A percentile compares a stretch with the other conserved stretches of the same genome.
phyloP scores from a whole-genome alignment of 805 yeast species.

The Pichia gijzeniarum region DNA sequence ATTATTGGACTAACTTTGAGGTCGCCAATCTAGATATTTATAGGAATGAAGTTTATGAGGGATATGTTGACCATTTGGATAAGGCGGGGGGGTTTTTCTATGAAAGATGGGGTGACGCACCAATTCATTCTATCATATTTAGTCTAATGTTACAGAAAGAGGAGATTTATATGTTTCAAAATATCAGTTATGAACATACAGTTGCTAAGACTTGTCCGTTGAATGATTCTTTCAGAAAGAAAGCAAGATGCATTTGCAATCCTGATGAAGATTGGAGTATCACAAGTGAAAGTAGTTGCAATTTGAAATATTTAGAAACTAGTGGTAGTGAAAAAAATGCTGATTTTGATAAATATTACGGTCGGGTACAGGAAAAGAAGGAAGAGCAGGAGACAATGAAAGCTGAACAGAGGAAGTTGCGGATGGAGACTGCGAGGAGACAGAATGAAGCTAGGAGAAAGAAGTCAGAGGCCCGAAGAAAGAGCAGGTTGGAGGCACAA shows the following conservation, averaged over 20 bases:
- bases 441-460: conserved; percentile 8
- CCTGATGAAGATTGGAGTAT: conserved; percentile 66
- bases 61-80: conserved; percentile 60
- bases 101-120: conserved; percentile 87
- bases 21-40: conserved; percentile 63
- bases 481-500: conserved; percentile 1
- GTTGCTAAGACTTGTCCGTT: conserved; percentile 80
- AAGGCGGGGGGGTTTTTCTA: conserved; percentile 71
- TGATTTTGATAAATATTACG: conserved; percentile 22
- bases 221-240: conserved; percentile 45
- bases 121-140: conserved; percentile 42
- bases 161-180: conserved; percentile 69
- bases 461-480: conserved; percentile 10
- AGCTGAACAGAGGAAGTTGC: conserved; percentile 5
- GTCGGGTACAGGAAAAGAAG: conserved; percentile 11
- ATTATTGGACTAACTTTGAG: conserved; percentile 79
- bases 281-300: conserved; percentile 28
- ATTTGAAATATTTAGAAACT: conserved; percentile 21
- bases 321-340: conserved; percentile 17
- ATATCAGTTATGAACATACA: conserved; percentile 74
- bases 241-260: conserved; percentile 66
- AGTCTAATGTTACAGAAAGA: conserved; percentile 46
- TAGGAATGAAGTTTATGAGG: conserved; percentile 49
- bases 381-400: conserved; percentile 5
- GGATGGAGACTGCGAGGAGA: conserved; percentile 11